Base-by-base conservation (phyloP, 2,329 filamentous ascomycete genomes). In the Alternaria sp. region DNA sequence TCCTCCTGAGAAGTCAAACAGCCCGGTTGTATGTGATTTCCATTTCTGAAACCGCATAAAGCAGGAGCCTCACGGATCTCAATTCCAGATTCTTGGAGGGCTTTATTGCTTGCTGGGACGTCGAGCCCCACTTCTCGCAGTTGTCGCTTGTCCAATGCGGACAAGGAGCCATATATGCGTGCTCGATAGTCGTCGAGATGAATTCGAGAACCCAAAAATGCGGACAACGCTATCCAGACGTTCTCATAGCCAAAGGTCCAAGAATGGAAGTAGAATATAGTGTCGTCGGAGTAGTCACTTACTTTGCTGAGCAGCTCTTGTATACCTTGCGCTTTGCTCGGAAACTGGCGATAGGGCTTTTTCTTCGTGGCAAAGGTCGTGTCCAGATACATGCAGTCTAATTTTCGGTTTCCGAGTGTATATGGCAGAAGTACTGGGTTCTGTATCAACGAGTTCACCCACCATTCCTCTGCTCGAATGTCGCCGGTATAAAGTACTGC, bases 241-340 rank as follows among this genome's bases (percentile, higher is more conserved):
- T 97, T 91, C 76, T 98, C 94, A 67, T 97, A 97, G 0, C 92
- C 92, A 74, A 96, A 96, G 0, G 95, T 97, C 93, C 94, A 97
- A 1, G 93, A 88, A 60, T 93, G 88, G 49, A 98, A 86, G 77
- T 97, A 91, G 72, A 97, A 97, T 1, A 91, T 78, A 0, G 93
- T 97, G 43, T 93, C 87, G 2, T 83, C 65, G 0, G 93, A 90
- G 76, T 95, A 97, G 23, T 81, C 75, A 0, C 81, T 78, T 0
- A 97, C 85, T 68, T 93, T 91, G 5, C 83, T 80, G 1, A 97
- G 73, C 0, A 97, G 84, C 73, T 97, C 92, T 1, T 82, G 82
- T 11, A 97, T 83, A 0, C 94, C 94, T 56, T 95, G 88, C 1
- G 90, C 89, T 75, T 97, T 90, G 12, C 86, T 83, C 6, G 85